Conservation (phyloP, 2,329 filamentous ascomycete species). For the Xylaria sp. region DNA sequence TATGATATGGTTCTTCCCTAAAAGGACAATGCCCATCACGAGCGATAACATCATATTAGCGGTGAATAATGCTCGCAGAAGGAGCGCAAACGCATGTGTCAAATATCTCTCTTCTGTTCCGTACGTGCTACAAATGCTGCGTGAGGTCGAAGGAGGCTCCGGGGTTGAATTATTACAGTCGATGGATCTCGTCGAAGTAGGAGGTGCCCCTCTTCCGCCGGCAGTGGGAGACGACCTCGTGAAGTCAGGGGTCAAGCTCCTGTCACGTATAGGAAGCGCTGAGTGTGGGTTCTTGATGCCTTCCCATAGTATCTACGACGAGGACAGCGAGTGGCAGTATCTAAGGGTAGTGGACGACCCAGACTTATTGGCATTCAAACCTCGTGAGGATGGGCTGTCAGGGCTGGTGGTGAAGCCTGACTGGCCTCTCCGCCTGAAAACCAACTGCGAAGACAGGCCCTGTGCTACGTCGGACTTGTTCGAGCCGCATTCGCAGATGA, state of each 20-base stretch:
- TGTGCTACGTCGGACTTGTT: conserved; percentile 71
- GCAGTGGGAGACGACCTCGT: conserved; percentile 61
- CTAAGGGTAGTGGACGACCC: conserved; percentile 50
- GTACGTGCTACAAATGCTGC: conserved; percentile 61
- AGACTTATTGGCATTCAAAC: conserved; percentile 52
- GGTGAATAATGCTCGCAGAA: conserved; percentile 46
- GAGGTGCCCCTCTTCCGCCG: conserved; percentile 62
- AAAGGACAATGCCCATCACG: conserved; percentile 61
- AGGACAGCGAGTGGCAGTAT: conserved; percentile 66
- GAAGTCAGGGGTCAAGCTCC: conserved; percentile 55
- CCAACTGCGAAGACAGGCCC: conserved; percentile 62
- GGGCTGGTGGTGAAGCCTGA: conserved; percentile 61
- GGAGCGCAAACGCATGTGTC: conserved; percentile 40
- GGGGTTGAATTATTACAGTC: conserved; percentile 51
- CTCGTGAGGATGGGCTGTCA: conserved; percentile 48
- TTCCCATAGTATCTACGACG: conserved; percentile 60
- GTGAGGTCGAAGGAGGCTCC: conserved; percentile 47
- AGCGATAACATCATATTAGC: conserved; percentile 57
- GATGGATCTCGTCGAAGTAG: conserved; percentile 68
- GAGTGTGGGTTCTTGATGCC: conserved; percentile 71
- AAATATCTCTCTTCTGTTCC: conserved; percentile 68
- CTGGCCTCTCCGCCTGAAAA: conserved; percentile 66
- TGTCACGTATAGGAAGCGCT: conserved; percentile 68
- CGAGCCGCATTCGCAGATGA: conserved; percentile 55
- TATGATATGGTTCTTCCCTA: conserved; percentile 67